Base-by-base conservation (phyloP, 1,284 basidiomycete genomes). In the Hypsizygus ulmarius region DNA sequence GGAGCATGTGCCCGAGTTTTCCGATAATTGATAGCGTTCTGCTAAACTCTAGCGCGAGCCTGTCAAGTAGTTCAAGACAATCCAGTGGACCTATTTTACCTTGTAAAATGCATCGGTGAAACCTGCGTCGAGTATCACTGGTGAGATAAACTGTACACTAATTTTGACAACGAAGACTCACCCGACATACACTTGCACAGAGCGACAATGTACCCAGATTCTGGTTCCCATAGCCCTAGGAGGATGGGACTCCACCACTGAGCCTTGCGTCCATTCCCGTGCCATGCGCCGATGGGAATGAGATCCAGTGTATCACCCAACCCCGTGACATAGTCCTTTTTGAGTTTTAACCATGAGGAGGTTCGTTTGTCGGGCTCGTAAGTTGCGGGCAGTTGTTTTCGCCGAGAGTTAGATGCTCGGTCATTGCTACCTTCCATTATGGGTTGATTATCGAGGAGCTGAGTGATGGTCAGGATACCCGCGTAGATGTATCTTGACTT, bases 171-270 rank as follows among this genome's bases (percentile, higher is more conserved):
- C 45, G 35, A 19, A 39, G 38, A 66, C 75, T 56, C 59, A 83
- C 84, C 84, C 59, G 82, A 86, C 83, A 88, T 87, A 69, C 89
- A 93, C 65, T 96, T 96, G 68, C 91, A 93, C 32, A 95, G 78
- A 0, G 88, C 92, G 44, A 93, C 83, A 50, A 87, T 75, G 38
- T 72, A 78, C 11, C 84, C 91, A 3, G 73, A 76, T 49, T 78
- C 75, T 12, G 82, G 72, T 61, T 96, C 87, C 75, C 91, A 89
- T 42, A 87, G 67, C 7, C 87, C 93, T 27, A 97, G 77, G 10
- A 97, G 73, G 57, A 97, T 84, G 0, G 94, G 94, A 53, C 84
- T 89, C 92, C 93, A 97, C 93, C 93, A 97, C 21, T 82, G 79
- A 7, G 85, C 87, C 68, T 97, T 97, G 29, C 93, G 72, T n/a